phyloP scores from a whole-genome alignment of 2,329 filamentous ascomycete species.

The Diaporthe helianthi region DNA sequence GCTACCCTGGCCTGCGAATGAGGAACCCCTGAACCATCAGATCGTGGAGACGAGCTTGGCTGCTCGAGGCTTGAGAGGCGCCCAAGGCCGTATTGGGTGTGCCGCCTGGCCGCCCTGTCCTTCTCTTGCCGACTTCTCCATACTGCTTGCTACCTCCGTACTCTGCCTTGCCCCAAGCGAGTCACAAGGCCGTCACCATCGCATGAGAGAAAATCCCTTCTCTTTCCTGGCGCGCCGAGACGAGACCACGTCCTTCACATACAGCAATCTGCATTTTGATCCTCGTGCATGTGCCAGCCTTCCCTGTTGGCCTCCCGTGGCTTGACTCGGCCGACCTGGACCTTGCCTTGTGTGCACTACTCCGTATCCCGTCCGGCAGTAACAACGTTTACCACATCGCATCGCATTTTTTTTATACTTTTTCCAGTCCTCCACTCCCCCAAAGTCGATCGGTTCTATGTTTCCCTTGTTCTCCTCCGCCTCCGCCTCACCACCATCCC shows the following conservation, averaged over 20 bases:
- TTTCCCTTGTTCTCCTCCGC: slow-evolving; percentile 25
- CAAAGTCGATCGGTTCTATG: slow-evolving; percentile 13
- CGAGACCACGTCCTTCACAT: not conserved
- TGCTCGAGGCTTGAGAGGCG: slow-evolving; percentile 23
- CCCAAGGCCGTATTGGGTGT: not conserved
- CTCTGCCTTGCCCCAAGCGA: slow-evolving; percentile 7
- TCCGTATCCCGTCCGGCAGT: slow-evolving; percentile 10
- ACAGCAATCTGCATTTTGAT: not conserved
- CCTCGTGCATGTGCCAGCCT: slow-evolving; percentile 17
- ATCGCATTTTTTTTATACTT: slow-evolving; percentile 32
- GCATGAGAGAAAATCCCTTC: slow-evolving; percentile 19
- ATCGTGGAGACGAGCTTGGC: slow-evolving; percentile 24
- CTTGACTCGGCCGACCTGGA: slow-evolving; percentile 16
- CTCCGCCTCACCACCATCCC: slow-evolving; percentile 34
- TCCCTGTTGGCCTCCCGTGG: slow-evolving; percentile 13
- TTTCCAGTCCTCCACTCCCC: slow-evolving; percentile 6
- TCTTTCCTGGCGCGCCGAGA: slow-evolving; percentile 12
- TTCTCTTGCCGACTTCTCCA: slow-evolving; percentile 26
- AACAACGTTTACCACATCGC: slow-evolving; percentile 6
- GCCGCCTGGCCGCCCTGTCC: slow-evolving; percentile 12
- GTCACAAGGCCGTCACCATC: slow-evolving; percentile 20
- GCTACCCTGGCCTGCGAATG: not conserved
- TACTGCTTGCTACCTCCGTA: slow-evolving; percentile 26
- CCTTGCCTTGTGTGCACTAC: slow-evolving; percentile 17
- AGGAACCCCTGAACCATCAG: slow-evolving; percentile 22